A percentile compares a stretch with the other conserved stretches of the same genome.
Conservation (phyloP, 129 eudicot genomes). For the Arctium minus region DNA sequence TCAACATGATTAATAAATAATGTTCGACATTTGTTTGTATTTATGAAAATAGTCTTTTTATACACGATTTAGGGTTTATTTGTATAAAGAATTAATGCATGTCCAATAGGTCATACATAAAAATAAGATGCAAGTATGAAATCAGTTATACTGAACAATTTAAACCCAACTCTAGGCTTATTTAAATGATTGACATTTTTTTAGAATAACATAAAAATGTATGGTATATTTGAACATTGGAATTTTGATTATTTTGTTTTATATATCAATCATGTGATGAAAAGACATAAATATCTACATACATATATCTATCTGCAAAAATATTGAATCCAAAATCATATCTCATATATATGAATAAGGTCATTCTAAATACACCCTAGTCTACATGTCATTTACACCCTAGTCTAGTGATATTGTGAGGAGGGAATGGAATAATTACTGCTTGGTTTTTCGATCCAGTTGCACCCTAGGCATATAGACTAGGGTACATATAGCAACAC, state of each 20-base stretch:
- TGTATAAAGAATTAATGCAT: background rate
- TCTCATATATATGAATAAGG: background rate
- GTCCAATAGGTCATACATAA: background rate
- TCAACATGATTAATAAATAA: too few relatives aligned
- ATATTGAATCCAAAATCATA: conserved; percentile 12
- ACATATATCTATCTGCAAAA: conserved; percentile 9
- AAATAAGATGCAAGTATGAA: background rate
- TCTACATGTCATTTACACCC: too few relatives aligned
- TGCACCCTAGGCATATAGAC: too few relatives aligned
- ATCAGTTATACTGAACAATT: background rate
- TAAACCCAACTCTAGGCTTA: background rate
- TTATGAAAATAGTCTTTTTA: too few relatives aligned
- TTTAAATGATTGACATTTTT: background rate
- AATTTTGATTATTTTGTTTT: background rate
- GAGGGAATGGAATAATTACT: too few relatives aligned
- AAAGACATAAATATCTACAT: background rate
- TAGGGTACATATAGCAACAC: too few relatives aligned
- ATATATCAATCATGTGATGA: background rate
- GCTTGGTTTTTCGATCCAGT: too few relatives aligned
- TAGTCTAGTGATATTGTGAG: too few relatives aligned
- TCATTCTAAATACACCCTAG: too few relatives aligned
- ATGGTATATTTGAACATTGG: background rate
- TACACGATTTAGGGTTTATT: too few relatives aligned
- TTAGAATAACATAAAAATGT: background rate
- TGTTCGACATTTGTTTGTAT: too few relatives aligned